Evolutionary conservation across 176 grass and related monocot species (phyloP), one percentile per base, ranked within the genome.

Genomic region (Carex kokanica): DNA sequence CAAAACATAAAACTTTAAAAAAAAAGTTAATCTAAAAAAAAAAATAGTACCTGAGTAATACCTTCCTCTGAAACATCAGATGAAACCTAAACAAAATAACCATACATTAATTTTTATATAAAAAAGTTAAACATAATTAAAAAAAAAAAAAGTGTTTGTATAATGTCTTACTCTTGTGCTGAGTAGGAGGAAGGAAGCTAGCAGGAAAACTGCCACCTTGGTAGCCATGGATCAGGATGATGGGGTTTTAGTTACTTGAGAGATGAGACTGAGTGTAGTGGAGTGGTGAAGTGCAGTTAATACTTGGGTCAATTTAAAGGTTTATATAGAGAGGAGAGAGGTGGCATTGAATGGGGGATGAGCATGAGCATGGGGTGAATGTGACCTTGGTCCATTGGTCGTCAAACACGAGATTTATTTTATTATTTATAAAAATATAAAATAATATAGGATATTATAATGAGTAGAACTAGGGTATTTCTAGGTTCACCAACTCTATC

Each of bases 181-280:
- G 8, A 79, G 27, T 15, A 88, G 67, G 70, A 88, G 70, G 70
- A 84, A 80, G 29, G 72, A 88, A 67, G 60, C 86, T 55, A 88
- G 41, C 0, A 88, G 51, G 6, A 88, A 88, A 24, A 84, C 1
- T 71, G 86, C 27, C 60, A 80, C 60, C 20, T 88, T 88, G 27
- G 71, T 23, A 58, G 86, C 86, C 86, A 88, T 88, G 23, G 65
- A 40, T 68, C 25, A 74, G 18, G 51, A 74, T 13, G 52, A 20
- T 58, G 41, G 62, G 41, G n/a, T 38, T 29, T 78, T 20, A 45
- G 47, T 59, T 34, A 34, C 7, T 53, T 24, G 0, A 67, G 40
- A 65, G 40, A 20, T 41, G 75, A 79, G 55, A 58, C 41, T 73
- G n/a, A 32, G 20, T 62, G 10, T 15, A 45, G 45, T 74, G 21